Percentiles rank a stretch among this genome's conserved stretches.
Conservation (phyloP, 1,284 basidiomycete species). For the Melanopsichium pennsylvanicum region DNA sequence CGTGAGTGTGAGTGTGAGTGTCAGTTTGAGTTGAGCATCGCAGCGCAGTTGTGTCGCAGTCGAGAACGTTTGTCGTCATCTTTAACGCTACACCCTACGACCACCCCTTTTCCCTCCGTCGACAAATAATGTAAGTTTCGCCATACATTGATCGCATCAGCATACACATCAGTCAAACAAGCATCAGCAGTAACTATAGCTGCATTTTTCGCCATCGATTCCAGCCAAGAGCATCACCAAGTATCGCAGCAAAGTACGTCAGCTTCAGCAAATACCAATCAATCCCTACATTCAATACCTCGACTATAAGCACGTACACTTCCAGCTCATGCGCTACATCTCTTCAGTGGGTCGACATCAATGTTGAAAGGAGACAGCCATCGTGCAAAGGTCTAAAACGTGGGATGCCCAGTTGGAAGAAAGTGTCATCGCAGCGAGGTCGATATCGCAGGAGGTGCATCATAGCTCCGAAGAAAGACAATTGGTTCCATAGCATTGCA, state of each 20-base stretch:
- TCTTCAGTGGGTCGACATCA: not conserved
- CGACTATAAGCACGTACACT: conserved; percentile 11
- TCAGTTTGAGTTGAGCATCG: not conserved
- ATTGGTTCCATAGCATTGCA: too few species aligned
- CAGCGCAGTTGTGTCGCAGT: conserved; percentile 21
- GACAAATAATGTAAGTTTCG: conserved; percentile 44
- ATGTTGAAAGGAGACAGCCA: not conserved
- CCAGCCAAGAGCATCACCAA: not conserved
- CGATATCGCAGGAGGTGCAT: too few species aligned
- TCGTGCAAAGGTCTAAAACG: too few species aligned
- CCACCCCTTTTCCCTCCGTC: conserved; percentile 30
- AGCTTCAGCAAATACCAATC: not conserved
- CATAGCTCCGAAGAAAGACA: too few species aligned
- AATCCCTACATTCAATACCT: not conserved
- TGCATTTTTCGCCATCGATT: not conserved
- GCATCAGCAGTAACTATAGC: not conserved
- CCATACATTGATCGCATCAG: conserved; percentile 24
- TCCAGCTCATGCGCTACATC: not conserved
- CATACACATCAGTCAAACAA: conserved; percentile 3
- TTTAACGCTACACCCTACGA: conserved; percentile 40
- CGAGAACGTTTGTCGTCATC: conserved; percentile 38
- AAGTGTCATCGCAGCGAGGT: too few species aligned
- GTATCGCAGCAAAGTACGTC: not conserved
- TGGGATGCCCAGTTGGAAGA: too few species aligned
- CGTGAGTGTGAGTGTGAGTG: not conserved